Evolutionary conservation across 2,329 filamentous ascomycete genomes (phyloP), one percentile per base, ranked within the genome.

Genomic region (Paramyrothecium roridum): DNA sequence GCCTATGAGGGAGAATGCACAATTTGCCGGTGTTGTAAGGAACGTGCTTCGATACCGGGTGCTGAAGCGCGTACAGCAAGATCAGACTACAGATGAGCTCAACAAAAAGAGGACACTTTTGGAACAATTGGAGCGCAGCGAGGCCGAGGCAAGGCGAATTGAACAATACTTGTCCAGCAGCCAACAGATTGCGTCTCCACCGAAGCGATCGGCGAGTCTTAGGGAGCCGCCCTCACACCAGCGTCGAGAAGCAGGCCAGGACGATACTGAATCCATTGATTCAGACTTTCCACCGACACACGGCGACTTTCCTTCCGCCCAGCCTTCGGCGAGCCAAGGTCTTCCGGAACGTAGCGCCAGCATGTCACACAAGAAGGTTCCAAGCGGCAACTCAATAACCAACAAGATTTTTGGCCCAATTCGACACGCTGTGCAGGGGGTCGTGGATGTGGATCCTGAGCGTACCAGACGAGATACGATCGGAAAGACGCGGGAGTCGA

Each of bases 1-100:
- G 68, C 95, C 95, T 1, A 97, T 99, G 91, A 85, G 96, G 54
- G 95, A 99, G 74, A 96, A 92, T 65, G 93, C 95, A 13, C 95
- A 99, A 67, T 99, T 99, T 70, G 95, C 95, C 1, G 91, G 95
- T 12, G 91, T 99, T 1, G 95, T 99, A 3, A 86, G 93, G 46
- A 90, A 80, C 61, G 93, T 99, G 34, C 77, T 99, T 54, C 85
- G 90, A 61, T 99, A 97, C 70, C 82, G 95, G 17, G 88, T 98
- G 3, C 77, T 97, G 59, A 99, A 99, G 77, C 84, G 95, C 49
- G 91, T 99, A 53, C 95, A 99, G 69, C 92, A 98, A 71, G 95
- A 99, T 68, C 93, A 98, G 87, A 98, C 95, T 2, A 88, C 88
- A 48, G 95, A 99, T 56, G 93, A 99, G 65, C 79, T 99, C 12